Base-by-base conservation (phyloP, 2,329 filamentous ascomycete species). In the Teratosphaeria gauchensis region DNA sequence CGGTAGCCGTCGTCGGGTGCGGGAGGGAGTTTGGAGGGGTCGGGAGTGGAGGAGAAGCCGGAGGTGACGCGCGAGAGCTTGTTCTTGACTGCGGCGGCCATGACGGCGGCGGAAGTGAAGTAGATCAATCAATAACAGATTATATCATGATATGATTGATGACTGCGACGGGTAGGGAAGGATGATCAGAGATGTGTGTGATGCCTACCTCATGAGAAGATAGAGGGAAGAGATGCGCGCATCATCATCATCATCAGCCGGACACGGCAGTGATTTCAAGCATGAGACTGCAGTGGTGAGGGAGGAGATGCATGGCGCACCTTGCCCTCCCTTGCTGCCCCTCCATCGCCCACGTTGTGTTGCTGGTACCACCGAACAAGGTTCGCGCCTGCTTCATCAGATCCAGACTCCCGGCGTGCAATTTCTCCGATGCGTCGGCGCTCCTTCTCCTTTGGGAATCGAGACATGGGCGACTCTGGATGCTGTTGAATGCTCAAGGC, bases 1-100 rank as follows among this genome's bases (percentile, higher is more conserved):
- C 88, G 81, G 73, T 94, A 96, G 64, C 89, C 87, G 21, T 68
- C 65, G 66, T 69, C 71, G 72, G 77, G 5, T 5, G 24, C 71
- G 70, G 73, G 46, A 62, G 64, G 48, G 21, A 30, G 21, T 30
- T 21, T 31, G 19, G 51, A 19, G 56, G 28, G 46, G 51, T 59
- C 58, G 58, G 46, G 8, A 24, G 28, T 31, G 53, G 35, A 24
- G 58, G 42, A 48, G 38, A 35, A 30, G 55, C 51, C 21, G 11
- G 51, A 16, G 31, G 51, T 48, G 51, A 24, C 31, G 19, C 19
- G 16, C 4, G n/a, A n/a, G 42, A 48, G 42, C 42, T 48, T 48
- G n/a, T 16, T 19, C n/a, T 48, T 48, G 42, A 48, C 42, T 3
- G 42, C 42, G 42, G 42, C 42, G 42, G 42, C 19, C 42, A 48